Conservation (phyloP, 2,329 filamentous ascomycete genomes). For the Fusarium virguliforme region DNA sequence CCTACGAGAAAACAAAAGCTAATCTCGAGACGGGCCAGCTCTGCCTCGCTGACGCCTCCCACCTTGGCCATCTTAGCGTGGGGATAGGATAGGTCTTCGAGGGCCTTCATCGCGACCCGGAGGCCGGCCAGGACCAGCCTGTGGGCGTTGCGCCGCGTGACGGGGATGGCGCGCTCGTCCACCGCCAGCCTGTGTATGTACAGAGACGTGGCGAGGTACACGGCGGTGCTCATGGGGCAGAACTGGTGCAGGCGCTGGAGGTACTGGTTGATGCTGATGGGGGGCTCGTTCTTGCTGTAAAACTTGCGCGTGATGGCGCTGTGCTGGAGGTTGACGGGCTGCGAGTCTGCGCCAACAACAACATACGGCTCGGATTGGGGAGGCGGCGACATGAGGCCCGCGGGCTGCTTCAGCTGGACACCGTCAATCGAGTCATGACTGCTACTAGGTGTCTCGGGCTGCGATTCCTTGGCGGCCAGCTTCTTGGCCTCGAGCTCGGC, state of each 20-base stretch:
- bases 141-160: constrained; percentile 89
- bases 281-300: constrained; percentile 89
- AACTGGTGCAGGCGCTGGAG: constrained; percentile 88
- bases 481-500: constrained; percentile 55
- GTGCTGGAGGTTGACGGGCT: constrained; percentile 84
- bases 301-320: constrained; percentile 92
- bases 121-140: constrained; percentile 87
- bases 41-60: constrained; percentile 86
- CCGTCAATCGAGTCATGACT: constrained; percentile 64
- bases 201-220: constrained; percentile 89
- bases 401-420: constrained; percentile 65
- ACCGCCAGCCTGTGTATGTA: constrained; percentile 90
- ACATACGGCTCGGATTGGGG: constrained; percentile 67
- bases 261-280: constrained; percentile 88
- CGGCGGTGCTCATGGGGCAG: constrained; percentile 93
- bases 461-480: constrained; percentile 39
- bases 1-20: constrained; percentile 90
- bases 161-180: constrained; percentile 82
- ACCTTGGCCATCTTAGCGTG: constrained; percentile 89
- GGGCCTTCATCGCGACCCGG: constrained; percentile 90
- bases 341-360: constrained; percentile 77
- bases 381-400: constrained; percentile 46
- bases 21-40: constrained; percentile 89
- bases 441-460: constrained; percentile 16
- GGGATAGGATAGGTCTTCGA: constrained; percentile 93